A percentile compares a stretch with the other conserved stretches of the same genome.
These are phyloP conservation scores for Penicillium chermesinum DNA, from an alignment of 495 filamentous ascomycete genomes.

Conservation along the genomic window DNA sequence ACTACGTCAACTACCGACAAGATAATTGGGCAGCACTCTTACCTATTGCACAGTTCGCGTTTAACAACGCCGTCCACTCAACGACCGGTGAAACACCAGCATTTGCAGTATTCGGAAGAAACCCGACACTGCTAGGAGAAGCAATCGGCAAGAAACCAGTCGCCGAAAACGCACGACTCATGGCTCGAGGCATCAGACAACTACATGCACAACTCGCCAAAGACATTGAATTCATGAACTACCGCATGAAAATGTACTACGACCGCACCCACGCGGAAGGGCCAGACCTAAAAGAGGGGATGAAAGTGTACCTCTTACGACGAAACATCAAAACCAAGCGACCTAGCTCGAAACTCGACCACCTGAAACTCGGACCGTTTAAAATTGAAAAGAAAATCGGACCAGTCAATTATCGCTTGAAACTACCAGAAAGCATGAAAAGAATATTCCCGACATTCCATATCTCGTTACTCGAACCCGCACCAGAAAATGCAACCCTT, in stretches of 20 bases:
- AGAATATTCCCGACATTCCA: no score
- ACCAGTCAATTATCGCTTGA: no score
- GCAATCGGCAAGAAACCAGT: slow-evolving; percentile 1
- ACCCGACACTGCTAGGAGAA: neutral
- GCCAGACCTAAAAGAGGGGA: neutral
- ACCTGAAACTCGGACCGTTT: no score
- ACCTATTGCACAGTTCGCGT: neutral
- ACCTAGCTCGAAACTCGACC: no score
- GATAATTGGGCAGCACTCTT: neutral
- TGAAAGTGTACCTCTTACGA: neutral
- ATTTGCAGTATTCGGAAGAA: neutral
- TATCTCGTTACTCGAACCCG: no score
- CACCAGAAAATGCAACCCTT: no score
- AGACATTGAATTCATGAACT: neutral
- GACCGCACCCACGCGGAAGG: slow-evolving; percentile 3
- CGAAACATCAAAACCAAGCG: neutral
- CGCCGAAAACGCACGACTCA: neutral
- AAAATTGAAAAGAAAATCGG: no score
- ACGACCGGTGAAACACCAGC: neutral
- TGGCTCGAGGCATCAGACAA: neutral
- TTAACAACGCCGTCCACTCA: neutral
- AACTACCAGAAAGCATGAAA: no score
- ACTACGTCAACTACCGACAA: slow-evolving; percentile 9
- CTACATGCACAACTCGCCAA: neutral
- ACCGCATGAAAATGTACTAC: neutral